Evolutionary conservation across 2,329 filamentous ascomycete genomes (phyloP).

Genomic region (Coniochaeta pulveracea): DNA sequence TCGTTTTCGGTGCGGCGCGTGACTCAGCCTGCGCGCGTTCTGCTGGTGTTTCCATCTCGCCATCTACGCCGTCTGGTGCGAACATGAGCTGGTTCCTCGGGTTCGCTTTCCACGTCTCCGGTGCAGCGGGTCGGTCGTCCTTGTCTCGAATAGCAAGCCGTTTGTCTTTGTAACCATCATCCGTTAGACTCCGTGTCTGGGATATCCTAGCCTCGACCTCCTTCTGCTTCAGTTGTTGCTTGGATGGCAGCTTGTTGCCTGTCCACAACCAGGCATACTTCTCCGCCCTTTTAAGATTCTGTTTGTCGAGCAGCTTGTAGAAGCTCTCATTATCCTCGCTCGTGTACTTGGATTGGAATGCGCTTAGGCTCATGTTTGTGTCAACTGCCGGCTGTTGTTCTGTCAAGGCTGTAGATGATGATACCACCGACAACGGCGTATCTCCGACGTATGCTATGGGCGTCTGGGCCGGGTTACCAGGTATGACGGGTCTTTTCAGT

Average conservation of each 20-base stretch:
- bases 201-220: conserved; percentile 44
- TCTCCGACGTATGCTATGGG: conserved; percentile 59
- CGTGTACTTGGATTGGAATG: conserved; percentile 88
- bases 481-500: conserved; percentile 16
- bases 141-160: conserved; percentile 54
- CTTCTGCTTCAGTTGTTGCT: conserved; percentile 61
- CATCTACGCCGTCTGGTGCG: conserved; percentile 52
- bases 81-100: conserved; percentile 89
- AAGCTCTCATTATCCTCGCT: conserved; percentile 98
- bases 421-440: conserved; percentile 55
- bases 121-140: conserved; percentile 62
- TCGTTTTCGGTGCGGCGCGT: conserved; percentile 62
- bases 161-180: conserved; percentile 47
- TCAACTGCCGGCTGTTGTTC: conserved; percentile 44
- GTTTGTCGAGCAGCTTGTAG: conserved; percentile 80
- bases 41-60: conserved; percentile 47
- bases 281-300: conserved; percentile 73
- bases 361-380: conserved; percentile 67
- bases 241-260: conserved; percentile 77
- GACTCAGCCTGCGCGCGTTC: conserved; percentile 61
- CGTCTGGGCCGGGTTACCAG: conserved; percentile 33
- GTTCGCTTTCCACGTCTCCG: conserved; percentile 63
- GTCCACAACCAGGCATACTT: conserved; percentile 86
- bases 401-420: conserved; percentile 10
- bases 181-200: conserved; percentile 32